Evolutionary conservation across 768 basidiomycete genomes (phyloP), one percentile per base, ranked within the genome.

Genomic region (Pulveroboletus frians): DNA sequence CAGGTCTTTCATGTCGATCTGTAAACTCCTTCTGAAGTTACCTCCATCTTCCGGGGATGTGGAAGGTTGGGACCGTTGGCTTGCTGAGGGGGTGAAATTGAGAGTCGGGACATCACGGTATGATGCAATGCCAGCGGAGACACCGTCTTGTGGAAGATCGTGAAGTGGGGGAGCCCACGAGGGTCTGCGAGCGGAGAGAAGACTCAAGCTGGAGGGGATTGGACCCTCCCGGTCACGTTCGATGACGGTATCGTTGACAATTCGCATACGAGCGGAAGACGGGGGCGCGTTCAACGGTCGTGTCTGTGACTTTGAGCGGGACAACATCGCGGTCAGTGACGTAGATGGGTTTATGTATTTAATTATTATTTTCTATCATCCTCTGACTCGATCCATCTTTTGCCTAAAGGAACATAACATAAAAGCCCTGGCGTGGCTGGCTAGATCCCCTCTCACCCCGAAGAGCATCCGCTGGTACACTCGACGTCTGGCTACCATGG

Each of bases 1-100:
- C 32, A 89, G 70, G 29, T 72, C 77, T 60, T 87, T 86, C 82
- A 90, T 88, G 55, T 88, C 83, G 52, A 90, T 88, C 63, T 86
- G 77, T 51, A 88, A 64, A 50, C 76, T 81, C 43, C 75, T 70
- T 44, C 71, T 71, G 55, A 86, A 75, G 54, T 80, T 83, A 15
- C 76, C 73, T 9, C 77, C 75, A 58, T 88, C 82, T 51, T 86
- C 83, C 0, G 65, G 65, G 15, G 65, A 67, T 3, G 62, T 62
- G 9, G 65, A 62, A 2, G 60, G 53, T 23, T 52, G 63, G 0
- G 53, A 47, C 2, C 39, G 50, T 35, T 59, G 51, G 20, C 29
- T 52, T 1, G 49, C n/a, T 15, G 59, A 46, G 9, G 47, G 14
- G 8, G 51, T 20, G 13, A 59, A 55, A 7, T 62, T 42, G 41